Percentiles rank a stretch among this genome's conserved stretches.
These are phyloP conservation scores for Pogostemon cablin DNA, from an alignment of 257 asterid species.

Conservation along the genomic window DNA sequence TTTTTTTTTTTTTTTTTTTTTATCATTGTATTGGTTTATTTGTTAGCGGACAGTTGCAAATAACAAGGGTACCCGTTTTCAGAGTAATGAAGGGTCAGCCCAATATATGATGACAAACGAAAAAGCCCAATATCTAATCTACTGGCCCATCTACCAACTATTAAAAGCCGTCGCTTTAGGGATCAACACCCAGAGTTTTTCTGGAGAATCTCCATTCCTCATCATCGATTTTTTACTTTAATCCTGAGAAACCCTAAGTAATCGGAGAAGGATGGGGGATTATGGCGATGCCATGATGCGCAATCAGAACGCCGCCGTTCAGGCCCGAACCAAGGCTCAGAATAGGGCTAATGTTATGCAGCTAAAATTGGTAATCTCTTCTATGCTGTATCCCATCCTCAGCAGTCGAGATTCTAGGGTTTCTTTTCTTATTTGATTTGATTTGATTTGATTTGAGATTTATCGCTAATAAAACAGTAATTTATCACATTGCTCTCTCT, in stretches of 20 bases:
- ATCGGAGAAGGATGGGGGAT: conserved; percentile 69
- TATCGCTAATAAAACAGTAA: not conserved
- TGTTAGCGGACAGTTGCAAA: no score
- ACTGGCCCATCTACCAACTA: no score
- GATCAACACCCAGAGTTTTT: not conserved
- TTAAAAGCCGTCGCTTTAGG: conserved; percentile 31
- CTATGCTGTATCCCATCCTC: not conserved
- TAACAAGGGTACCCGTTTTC: no score
- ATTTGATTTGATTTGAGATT: conserved; percentile 7
- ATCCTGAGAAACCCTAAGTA: conserved; percentile 33
- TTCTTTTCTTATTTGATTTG: not conserved
- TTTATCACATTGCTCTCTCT: not conserved
- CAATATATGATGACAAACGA: no score
- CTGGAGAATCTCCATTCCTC: conserved; percentile 7
- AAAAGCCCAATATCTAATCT: no score
- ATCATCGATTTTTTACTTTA: conserved; percentile 17
- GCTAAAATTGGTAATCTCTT: conserved; percentile 68
- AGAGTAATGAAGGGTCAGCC: no score
- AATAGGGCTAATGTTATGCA: conserved; percentile 94
- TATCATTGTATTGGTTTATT: no score
- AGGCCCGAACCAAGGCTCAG: conserved; percentile 95
- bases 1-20: no score
- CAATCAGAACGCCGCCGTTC: conserved; percentile 83
- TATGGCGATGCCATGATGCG: conserved; percentile 90
- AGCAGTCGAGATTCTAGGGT: conserved; percentile 22